Conservation (phyloP, 306 rosid genomes). For the Castanospermum australe region DNA sequence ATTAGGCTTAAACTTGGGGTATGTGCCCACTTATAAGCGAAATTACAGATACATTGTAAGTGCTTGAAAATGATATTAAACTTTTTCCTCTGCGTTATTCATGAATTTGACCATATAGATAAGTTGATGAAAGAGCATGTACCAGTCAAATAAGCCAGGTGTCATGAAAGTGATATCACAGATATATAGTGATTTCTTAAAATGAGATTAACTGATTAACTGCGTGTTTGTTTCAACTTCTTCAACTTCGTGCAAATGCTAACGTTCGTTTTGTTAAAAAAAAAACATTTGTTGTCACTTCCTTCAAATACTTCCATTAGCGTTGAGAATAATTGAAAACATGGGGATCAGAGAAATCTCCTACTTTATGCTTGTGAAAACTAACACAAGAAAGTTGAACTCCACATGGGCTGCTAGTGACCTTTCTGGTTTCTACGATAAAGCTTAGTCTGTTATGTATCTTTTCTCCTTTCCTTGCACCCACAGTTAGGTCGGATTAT, state of each 20-base stretch:
- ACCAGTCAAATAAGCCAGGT: constrained; percentile 20
- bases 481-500: not conserved
- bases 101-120: not conserved
- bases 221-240: no score
- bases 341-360: constrained; percentile 53
- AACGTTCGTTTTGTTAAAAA: no score
- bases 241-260: no score
- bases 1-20: not conserved
- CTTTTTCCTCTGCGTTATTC: not conserved
- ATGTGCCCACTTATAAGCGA: not conserved
- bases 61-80: not conserved
- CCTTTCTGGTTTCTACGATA: constrained; percentile 27
- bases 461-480: constrained; percentile 17
- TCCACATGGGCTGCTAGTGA: constrained; percentile 49
- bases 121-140: constrained; percentile 9
- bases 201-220: not conserved
- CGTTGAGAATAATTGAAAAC: no score
- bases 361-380: constrained; percentile 39
- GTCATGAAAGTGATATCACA: constrained; percentile 19
- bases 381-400: constrained; percentile 33
- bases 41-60: not conserved
- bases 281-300: no score
- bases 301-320: no score
- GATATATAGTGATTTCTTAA: constrained; percentile 10
- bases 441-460: not conserved